Evolutionary conservation across 208 protist species (phyloP).

Genomic region (Angomonas deanei): DNA sequence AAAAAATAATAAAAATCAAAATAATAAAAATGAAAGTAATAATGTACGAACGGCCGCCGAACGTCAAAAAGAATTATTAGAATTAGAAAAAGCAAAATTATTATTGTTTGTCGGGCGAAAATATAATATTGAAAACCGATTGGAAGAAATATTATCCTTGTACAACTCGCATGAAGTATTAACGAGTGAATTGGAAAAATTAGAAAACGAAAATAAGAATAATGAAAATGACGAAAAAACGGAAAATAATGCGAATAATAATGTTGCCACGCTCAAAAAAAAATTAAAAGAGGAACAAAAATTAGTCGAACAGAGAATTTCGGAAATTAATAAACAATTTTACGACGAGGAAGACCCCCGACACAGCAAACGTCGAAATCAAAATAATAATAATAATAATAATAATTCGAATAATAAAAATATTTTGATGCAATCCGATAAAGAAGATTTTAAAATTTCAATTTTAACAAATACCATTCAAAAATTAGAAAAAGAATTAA

Average conservation of each 20-base stretch:
- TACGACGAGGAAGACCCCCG: neutral
- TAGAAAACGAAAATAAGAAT: neutral
- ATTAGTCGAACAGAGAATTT: neutral
- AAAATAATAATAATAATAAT: constrained; percentile 1
- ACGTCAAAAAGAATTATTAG: constrained; percentile 39
- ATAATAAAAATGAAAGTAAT: neutral
- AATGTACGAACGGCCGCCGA: constrained; percentile 30
- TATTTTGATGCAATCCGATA: neutral
- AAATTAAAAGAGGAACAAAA: neutral
- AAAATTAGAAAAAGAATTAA: neutral
- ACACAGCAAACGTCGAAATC: too few species aligned
- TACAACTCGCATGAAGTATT: constrained; percentile 10
- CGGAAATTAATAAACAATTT: neutral
- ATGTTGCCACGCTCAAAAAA: neutral
- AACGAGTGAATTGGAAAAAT: constrained; percentile 1
- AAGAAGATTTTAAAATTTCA: neutral
- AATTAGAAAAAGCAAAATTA: constrained; percentile 59
- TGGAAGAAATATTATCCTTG: constrained; percentile 23
- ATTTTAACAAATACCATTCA: neutral
- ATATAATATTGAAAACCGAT: constrained; percentile 51
- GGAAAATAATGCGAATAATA: neutral
- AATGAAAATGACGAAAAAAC: neutral
- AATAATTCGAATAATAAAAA: neutral
- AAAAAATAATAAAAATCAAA: neutral
- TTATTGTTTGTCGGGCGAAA: constrained; percentile 71